A percentile compares a stretch with the other conserved stretches of the same genome.
These are phyloP conservation scores for Ogataea neopini DNA, from an alignment of 805 yeast species.

Conservation along the genomic window DNA sequence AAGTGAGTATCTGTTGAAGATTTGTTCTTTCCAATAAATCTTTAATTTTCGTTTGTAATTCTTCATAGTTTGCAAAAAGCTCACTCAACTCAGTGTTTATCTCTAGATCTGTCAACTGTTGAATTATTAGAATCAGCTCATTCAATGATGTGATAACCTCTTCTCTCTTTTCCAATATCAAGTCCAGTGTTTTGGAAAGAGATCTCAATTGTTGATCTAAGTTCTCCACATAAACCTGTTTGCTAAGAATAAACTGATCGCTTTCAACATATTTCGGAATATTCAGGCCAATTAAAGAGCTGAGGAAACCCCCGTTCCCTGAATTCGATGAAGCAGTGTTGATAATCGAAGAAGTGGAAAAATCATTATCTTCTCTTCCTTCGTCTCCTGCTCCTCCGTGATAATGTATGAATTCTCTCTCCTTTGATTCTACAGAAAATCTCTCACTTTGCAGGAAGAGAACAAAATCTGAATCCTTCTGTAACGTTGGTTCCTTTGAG, in stretches of 20 bases:
- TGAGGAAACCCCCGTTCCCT: slow-evolving; percentile 56
- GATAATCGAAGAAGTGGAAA: slow-evolving; percentile 31
- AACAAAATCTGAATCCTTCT: slow-evolving; percentile 72
- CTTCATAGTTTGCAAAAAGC: slow-evolving; percentile 69
- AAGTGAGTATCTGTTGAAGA: slow-evolving; percentile 80
- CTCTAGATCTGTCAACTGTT: slow-evolving; percentile 70
- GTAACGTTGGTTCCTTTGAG: slow-evolving; percentile 54
- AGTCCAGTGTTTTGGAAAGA: slow-evolving; percentile 69
- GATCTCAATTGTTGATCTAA: slow-evolving; percentile 72
- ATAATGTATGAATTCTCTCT: slow-evolving; percentile 52
- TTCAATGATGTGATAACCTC: slow-evolving; percentile 69
- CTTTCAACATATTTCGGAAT: slow-evolving; percentile 69
- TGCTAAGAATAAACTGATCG: slow-evolving; percentile 74
- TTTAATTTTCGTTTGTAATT: slow-evolving; percentile 66
- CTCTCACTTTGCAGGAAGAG: slow-evolving; percentile 76
- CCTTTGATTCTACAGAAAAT: slow-evolving; percentile 67
- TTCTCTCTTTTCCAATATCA: slow-evolving; percentile 70
- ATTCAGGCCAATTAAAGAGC: slow-evolving; percentile 66
- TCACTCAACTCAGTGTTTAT: slow-evolving; percentile 64
- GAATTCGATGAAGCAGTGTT: slow-evolving; percentile 24
- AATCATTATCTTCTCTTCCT: slow-evolving; percentile 25
- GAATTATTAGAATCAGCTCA: slow-evolving; percentile 56
- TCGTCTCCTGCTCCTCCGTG: slow-evolving; percentile 36
- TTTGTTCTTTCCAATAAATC: slow-evolving; percentile 77
- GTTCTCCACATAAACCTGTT: slow-evolving; percentile 65